Evolutionary conservation across 257 asterid genomes (phyloP).

Genomic region (Gentiana straminea): DNA sequence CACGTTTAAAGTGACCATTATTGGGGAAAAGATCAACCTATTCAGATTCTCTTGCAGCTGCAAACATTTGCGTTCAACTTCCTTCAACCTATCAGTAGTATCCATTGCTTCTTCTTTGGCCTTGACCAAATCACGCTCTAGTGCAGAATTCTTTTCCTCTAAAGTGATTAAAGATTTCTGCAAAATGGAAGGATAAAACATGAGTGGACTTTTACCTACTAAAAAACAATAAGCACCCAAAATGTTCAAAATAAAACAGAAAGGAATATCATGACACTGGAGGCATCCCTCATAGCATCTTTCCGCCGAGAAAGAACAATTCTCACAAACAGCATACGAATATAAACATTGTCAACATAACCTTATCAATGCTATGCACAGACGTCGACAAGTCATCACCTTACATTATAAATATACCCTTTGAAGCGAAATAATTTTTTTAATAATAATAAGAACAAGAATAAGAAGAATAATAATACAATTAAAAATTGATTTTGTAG

Average conservation of each 20-base stretch:
- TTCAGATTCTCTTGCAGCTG: constrained; percentile 54
- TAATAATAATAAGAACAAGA: too few relatives aligned
- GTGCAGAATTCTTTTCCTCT: constrained; percentile 51
- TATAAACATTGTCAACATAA: too few relatives aligned
- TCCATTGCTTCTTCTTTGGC: constrained; percentile 54
- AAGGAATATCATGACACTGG: not conserved
- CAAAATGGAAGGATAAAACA: constrained; percentile 2
- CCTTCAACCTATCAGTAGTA: constrained; percentile 55
- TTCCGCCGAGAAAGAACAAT: not conserved
- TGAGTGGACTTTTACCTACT: too few relatives aligned
- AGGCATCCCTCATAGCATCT: too few relatives aligned
- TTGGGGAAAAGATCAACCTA: constrained; percentile 36
- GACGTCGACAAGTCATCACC: too few relatives aligned
- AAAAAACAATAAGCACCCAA: not conserved
- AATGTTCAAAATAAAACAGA: not conserved
- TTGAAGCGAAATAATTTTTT: too few relatives aligned
- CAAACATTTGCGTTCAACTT: constrained; percentile 61
- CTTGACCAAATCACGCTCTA: constrained; percentile 63
- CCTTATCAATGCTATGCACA: too few relatives aligned
- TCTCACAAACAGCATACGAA: not conserved
- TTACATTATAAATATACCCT: too few relatives aligned
- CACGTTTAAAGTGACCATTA: not conserved
- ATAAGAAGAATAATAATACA: too few relatives aligned
- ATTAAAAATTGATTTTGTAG: too few relatives aligned
- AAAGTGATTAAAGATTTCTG: constrained; percentile 60